Base-by-base conservation (phyloP, 2,329 filamentous ascomycete genomes). In the Colletotrichum spinosum region DNA sequence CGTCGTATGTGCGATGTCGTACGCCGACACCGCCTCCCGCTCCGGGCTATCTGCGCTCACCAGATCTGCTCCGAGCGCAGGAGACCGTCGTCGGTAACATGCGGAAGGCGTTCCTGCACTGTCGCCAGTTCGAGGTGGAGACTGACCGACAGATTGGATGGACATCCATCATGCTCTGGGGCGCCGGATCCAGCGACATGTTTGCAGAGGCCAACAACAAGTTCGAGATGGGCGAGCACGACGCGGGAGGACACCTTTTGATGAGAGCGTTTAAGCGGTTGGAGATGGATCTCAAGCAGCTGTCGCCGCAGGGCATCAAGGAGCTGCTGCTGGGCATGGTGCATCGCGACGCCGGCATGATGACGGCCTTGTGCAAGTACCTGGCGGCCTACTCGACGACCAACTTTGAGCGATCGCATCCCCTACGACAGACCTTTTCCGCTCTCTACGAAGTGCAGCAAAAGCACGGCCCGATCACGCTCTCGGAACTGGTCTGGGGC, bases 311-410 rank as follows among this genome's bases (percentile, higher is more conserved):
- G 51, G 78, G 79, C 2, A 80, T 82, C 57, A 76, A 79, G 50
- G 80, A 82, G 67, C 67, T 82, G 17, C 70, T 82, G 13, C 68
- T 81, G 25, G 78, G 79, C 45, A 81, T 82, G 79, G 78, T 81
- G 6, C 74, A 79, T 54, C 77, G 80, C 38, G 79, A 82, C 57
- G 75, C 78, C 12, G 79, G 79, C 15, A 76, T 82, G 76, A 79
- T 81, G 74, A 80, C 79, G n/a, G 79, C 80, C 1, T 72, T 82
- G 12, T 82, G 77, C 72, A 81, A 82, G 59, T 82, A 81, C 63
- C 69, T 82, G 38, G 78, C 79, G 2, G 79, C 79, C 11, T 82
- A 79, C 61, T 78, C 80, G 49, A 73, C 78, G 6, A 82, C 79
- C 1, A 80, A 81, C 68, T 74, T 80, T 35, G 80, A 82, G 57